Evolutionary conservation across 805 yeast species (phyloP).

Genomic region (Wickerhamiella lipophila): DNA sequence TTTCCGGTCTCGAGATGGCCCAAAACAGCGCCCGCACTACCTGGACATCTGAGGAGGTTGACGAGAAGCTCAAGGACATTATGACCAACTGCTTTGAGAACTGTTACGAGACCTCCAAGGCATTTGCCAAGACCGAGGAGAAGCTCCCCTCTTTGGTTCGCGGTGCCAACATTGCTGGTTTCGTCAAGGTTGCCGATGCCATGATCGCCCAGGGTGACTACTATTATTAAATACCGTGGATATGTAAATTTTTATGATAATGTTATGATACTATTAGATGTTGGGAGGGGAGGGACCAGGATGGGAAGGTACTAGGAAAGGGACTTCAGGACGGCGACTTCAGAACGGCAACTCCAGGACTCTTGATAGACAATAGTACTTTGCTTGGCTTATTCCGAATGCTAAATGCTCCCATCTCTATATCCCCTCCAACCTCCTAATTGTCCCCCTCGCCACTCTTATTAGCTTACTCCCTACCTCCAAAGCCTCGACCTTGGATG

Average conservation of each 20-base stretch:
- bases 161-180: constrained; percentile 99
- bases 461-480: too few relatives aligned
- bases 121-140: constrained; percentile 59
- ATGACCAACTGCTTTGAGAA: constrained; percentile 87
- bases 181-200: constrained; percentile 96
- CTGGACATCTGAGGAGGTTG: constrained; percentile 92
- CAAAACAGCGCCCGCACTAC: constrained; percentile 90
- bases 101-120: constrained; percentile 77
- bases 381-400: too few relatives aligned
- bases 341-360: too few relatives aligned
- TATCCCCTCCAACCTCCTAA: too few relatives aligned
- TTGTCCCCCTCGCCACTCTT: too few relatives aligned
- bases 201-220: constrained; percentile 93
- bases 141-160: constrained; percentile 86
- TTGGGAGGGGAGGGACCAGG: too few relatives aligned
- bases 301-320: too few relatives aligned
- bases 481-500: too few relatives aligned
- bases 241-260: not conserved
- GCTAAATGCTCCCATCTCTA: too few relatives aligned
- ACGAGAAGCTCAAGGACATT: constrained; percentile 75
- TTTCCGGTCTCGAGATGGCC: constrained; percentile 97
- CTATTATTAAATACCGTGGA: constrained; percentile 15
- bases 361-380: too few relatives aligned
- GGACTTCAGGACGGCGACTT: too few relatives aligned
- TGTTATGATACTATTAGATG: not conserved